Base-by-base conservation (phyloP, 1,139 yeast species). In the Nadsonia starkeyi-henricii region DNA sequence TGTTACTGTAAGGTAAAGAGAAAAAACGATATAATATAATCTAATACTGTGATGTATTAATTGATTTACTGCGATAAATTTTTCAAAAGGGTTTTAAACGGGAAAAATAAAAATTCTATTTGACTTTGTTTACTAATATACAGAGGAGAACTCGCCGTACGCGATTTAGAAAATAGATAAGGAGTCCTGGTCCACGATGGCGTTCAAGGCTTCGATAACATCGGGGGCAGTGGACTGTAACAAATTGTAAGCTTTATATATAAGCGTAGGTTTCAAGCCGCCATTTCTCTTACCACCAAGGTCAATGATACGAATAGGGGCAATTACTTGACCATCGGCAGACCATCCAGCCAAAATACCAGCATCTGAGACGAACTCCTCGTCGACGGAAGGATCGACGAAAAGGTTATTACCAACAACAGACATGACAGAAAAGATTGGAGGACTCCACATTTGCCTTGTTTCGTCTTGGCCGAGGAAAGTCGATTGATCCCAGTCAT, bases 341-440 rank as follows among this genome's bases (percentile, higher is more conserved):
- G 77, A 74, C 77, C 82, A 88, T 41, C 91, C 79, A 8, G 85
- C 62, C 45, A 86, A 68, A 19, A 89, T 55, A 0, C 95, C 95
- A 54, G 84, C 83, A 56, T 88, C 95, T 52, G 89, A 73, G 1
- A 88, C 95, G 53, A 80, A 85, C 59, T 85, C 89, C 63, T 89
- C 98, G 53, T 81, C 85, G 20, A 76, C 67, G 1, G 93, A 80
- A 0, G 97, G 96, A 60, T 89, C 98, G 18, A 79, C 63, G 44
- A 88, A 71, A 3, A 82, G 72, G 54, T 77, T 81, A 15, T 72
- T 63, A 1, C 91, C 95, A 1, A 85, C 75, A 2, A 83, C 71
- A 0, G 95, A 95, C 42, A 85, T 64, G 0, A 89, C 76, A 54
- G 89, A 77, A 44, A 85, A 69, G 21, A 89, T 66, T 0, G 96